These are phyloP conservation scores for Globisporangium orthogonon DNA, from an alignment of 352 stramenopile species.

Conservation along the genomic window DNA sequence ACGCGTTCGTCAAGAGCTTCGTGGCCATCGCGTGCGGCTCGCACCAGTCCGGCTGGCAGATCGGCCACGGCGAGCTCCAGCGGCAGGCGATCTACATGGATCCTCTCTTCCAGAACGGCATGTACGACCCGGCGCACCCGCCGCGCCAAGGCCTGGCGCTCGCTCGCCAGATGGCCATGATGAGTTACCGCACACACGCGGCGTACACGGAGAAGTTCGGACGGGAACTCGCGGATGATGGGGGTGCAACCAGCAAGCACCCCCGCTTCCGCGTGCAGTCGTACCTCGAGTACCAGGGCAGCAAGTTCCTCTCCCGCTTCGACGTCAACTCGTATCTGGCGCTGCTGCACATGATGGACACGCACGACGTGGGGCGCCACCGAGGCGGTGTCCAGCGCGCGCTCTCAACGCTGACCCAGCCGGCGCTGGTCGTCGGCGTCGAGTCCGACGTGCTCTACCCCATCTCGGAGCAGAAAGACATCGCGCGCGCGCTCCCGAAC, in stretches of 20 bases:
- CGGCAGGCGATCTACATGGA: slow-evolving; percentile 96
- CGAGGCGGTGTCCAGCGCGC: slow-evolving; percentile 74
- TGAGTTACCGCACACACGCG: slow-evolving; percentile 92
- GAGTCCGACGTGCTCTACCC: slow-evolving; percentile 95
- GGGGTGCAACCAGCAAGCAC: slow-evolving; percentile 14
- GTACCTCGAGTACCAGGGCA: slow-evolving; percentile 89
- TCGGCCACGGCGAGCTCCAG: slow-evolving; percentile 93
- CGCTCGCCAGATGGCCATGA: slow-evolving; percentile 95
- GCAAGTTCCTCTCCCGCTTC: slow-evolving; percentile 94
- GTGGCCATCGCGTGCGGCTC: slow-evolving; percentile 93
- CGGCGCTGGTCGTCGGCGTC: slow-evolving; percentile 91
- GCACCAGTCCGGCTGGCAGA: slow-evolving; percentile 95
- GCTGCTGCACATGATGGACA: slow-evolving; percentile 95
- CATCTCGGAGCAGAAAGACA: slow-evolving; percentile 87
- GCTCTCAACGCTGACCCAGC: slow-evolving; percentile 50
- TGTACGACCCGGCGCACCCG: slow-evolving; percentile 57
- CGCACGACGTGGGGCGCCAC: slow-evolving; percentile 88
- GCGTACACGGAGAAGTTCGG: slow-evolving; percentile 94
- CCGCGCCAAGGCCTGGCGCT: slow-evolving; percentile 84
- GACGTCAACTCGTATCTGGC: slow-evolving; percentile 95
- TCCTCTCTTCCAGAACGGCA: slow-evolving; percentile 83
- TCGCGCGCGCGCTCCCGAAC: slow-evolving; percentile 80
- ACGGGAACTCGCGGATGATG: slow-evolving; percentile 30
- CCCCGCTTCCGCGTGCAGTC: slow-evolving; percentile 71
- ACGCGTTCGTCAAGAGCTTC: slow-evolving; percentile 83